These are phyloP conservation scores for Carallia pectinifolia DNA, from an alignment of 345 rosid genomes.

Conservation along the genomic window DNA sequence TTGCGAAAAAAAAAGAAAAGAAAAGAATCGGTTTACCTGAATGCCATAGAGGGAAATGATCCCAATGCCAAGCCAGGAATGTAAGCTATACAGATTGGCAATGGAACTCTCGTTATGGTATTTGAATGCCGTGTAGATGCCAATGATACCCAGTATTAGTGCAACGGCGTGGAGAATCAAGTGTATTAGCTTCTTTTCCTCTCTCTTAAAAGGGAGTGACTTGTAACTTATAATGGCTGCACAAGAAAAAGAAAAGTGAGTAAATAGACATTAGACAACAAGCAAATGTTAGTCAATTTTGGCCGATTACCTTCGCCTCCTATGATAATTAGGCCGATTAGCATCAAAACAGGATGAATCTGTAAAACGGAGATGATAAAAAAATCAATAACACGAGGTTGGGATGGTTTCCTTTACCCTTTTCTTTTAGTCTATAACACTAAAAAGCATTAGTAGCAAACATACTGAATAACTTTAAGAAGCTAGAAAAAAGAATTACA, in stretches of 20 bases:
- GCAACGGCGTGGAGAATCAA: constrained; percentile 81
- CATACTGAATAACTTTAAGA: no score
- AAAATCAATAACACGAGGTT: background rate
- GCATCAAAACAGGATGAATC: constrained; percentile 93
- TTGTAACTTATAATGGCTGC: constrained; percentile 87
- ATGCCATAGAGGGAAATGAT: constrained; percentile 74
- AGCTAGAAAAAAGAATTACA: no score
- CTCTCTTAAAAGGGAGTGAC: constrained; percentile 60
- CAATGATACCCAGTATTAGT: constrained; percentile 67
- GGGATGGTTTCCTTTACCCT: background rate
- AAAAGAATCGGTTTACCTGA: constrained; percentile 49
- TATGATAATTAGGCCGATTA: constrained; percentile 75
- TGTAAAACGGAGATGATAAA: constrained; percentile 21
- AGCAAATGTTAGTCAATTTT: background rate
- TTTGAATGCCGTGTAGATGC: constrained; percentile 80
- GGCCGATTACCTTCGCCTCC: constrained; percentile 88
- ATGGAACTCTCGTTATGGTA: constrained; percentile 77
- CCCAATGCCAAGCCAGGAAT: constrained; percentile 89
- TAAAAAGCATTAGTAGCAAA: no score
- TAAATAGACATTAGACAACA: background rate
- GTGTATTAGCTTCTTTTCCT: constrained; percentile 77
- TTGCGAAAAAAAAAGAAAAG: no score
- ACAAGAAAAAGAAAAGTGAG: background rate
- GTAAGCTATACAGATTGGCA: constrained; percentile 85
- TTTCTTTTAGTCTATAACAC: background rate